Conservation (phyloP, 2,329 filamentous ascomycete species). For the Didymellaceae sp. region DNA sequence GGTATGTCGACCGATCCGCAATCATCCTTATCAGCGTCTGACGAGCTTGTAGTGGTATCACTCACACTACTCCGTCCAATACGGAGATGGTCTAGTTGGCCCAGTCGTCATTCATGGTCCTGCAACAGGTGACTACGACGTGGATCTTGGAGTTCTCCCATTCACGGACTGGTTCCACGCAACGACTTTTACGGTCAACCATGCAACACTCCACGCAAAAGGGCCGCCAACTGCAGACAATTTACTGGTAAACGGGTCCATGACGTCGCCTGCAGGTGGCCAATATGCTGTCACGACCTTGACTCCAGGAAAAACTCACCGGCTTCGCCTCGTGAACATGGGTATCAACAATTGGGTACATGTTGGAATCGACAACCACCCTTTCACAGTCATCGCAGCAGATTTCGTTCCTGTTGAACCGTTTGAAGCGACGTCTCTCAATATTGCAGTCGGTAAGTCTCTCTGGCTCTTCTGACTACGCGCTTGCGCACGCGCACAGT, state of each 20-base stretch:
- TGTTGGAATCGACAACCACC: conserved; percentile 43
- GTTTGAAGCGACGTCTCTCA: conserved; percentile 45
- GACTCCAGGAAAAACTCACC: conserved; percentile 51
- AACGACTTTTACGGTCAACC: conserved; percentile 40
- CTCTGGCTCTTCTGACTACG: conserved; percentile 3
- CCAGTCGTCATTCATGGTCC: conserved; percentile 52
- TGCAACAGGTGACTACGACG: conserved; percentile 49
- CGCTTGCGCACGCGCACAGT: conserved; percentile 11
- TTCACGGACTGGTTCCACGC: conserved; percentile 48
- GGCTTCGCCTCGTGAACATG: conserved; percentile 53
- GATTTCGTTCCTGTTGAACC: conserved; percentile 55
- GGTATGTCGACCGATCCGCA: conserved; percentile 36
- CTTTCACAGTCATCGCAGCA: conserved; percentile 52
- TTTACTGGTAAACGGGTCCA: conserved; percentile 62
- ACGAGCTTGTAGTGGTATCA: conserved; percentile 54
- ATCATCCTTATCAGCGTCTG: conserved; percentile 42
- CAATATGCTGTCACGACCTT: conserved; percentile 44
- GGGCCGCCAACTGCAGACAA: conserved; percentile 56
- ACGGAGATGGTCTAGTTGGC: conserved; percentile 51
- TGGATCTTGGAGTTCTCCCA: conserved; percentile 51
- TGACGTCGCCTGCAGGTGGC: conserved; percentile 46
- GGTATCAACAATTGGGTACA: conserved; percentile 37
- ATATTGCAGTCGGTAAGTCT: conserved; percentile 46
- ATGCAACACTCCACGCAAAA: conserved; percentile 45
- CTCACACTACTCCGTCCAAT: conserved; percentile 51